Evolutionary conservation across 192 early-diverging fungal species (phyloP).

Genomic region (Entomortierella parvispora): DNA sequence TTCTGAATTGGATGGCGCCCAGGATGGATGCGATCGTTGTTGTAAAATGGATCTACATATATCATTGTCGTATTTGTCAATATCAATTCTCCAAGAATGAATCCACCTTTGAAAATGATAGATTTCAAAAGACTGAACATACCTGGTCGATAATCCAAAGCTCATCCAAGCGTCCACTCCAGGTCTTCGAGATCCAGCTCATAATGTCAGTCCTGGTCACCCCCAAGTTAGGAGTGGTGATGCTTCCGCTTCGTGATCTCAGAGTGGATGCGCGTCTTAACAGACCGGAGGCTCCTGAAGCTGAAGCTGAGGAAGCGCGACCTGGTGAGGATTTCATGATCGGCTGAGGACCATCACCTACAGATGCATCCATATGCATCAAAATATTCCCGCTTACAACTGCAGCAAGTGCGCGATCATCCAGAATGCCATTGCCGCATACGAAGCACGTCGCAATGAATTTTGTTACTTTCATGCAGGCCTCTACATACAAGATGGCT

Average conservation of each 20-base stretch:
- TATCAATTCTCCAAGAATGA: neutral
- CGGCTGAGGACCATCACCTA: neutral
- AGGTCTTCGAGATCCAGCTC: conserved; percentile 41
- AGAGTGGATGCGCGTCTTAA: conserved; percentile 36
- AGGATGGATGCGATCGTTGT: conserved; percentile 70
- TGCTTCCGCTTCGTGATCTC: conserved; percentile 36
- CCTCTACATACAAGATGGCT: conserved; percentile 69
- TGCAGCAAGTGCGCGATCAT: conserved; percentile 38
- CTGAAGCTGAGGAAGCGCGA: conserved; percentile 16
- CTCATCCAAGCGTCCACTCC: conserved; percentile 45
- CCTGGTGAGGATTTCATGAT: conserved; percentile 31
- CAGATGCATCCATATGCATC: conserved; percentile 14
- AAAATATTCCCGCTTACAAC: conserved; percentile 45
- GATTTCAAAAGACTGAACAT: neutral
- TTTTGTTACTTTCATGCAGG: conserved; percentile 75
- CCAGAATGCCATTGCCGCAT: conserved; percentile 42
- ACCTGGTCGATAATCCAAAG: conserved; percentile 50
- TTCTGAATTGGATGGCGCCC: conserved; percentile 61
- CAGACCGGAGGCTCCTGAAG: conserved; percentile 24
- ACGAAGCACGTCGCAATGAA: conserved; percentile 62
- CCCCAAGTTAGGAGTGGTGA: conserved; percentile 22
- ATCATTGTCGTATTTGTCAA: neutral
- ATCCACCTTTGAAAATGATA: neutral
- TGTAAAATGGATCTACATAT: conserved; percentile 53
- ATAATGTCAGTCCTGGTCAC: conserved; percentile 41